Base-by-base conservation (phyloP, 1,284 basidiomycete species). In the Ustilago hordei region DNA sequence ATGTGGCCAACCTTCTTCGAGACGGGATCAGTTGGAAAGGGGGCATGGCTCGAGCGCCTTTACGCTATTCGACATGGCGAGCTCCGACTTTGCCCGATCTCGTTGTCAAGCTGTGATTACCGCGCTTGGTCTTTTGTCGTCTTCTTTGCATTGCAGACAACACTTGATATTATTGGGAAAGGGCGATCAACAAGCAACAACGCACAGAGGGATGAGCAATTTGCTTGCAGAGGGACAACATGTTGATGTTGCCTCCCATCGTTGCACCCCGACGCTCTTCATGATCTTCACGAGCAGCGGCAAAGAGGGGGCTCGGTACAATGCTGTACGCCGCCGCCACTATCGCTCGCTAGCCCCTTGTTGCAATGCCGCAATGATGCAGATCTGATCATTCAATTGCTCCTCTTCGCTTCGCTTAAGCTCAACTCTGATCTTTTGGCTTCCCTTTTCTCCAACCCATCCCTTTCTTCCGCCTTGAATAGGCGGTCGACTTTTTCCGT, bases 1-100 rank as follows among this genome's bases (percentile, higher is more conserved):
- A 50, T 50, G 11, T 13, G 31, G 6, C 31, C 28, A 13, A 28
- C 23, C 31, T 11, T 45, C 19, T 23, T 12, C 11, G 15, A 50
- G 48, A 50, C 48, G 15, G 48, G 11, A 15, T 28, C 28, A 8
- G 15, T 19, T 32, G 23, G 31, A 50, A 3, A 32, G 45, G 48
- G 9, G 28, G 1, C 48, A 50, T 50, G 48, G 48, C 31, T 32
- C 5, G 48, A 50, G 48, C 48, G 48, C 48, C 28, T 45, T 11
- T 15, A 41, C 5, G 39, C 13, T 17, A 41, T 41, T 41, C 17
- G 39, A 28, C n/a, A 48, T 31, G 19, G 45, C 45, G 45, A 48
- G 45, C 45, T 48, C 45, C 45, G 45, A 8, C 23, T 48, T 28
- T 48, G 45, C 45, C 45, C 45, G n/a, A 23, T 48, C n/a, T 48